phyloP scores from a whole-genome alignment of 768 basidiomycete genomes.

The Mycena latifolia region DNA sequence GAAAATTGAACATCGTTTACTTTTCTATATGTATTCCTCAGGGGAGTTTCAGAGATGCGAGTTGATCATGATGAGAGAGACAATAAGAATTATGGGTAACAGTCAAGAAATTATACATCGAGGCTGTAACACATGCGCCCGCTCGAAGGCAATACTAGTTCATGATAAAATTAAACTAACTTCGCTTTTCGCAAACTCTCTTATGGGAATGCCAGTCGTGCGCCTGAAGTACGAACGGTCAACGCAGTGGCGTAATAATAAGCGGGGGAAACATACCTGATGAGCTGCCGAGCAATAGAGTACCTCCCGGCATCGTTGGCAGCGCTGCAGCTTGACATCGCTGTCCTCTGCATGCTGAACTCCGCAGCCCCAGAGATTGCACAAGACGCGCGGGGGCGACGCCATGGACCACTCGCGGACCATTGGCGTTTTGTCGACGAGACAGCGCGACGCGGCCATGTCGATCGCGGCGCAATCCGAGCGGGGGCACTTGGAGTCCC shows the following conservation, averaged over 20 bases:
- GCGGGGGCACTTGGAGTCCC: background rate
- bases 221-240: background rate
- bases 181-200: slow-evolving; percentile 14
- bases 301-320: slow-evolving; percentile 35
- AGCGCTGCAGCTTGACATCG: slow-evolving; percentile 22
- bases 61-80: too few relatives aligned
- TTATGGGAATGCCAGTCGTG: slow-evolving; percentile 11
- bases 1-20: background rate
- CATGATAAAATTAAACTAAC: too few relatives aligned
- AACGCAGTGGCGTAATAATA: background rate
- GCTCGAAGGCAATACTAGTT: too few relatives aligned
- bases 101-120: too few relatives aligned
- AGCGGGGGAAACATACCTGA: slow-evolving; percentile 9
- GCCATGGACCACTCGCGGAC: slow-evolving; percentile 10
- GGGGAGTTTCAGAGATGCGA: too few relatives aligned
- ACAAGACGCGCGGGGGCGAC: slow-evolving; percentile 12
- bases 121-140: too few relatives aligned
- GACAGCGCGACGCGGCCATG: slow-evolving; percentile 5
- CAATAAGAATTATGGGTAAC: too few relatives aligned
- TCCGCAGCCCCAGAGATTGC: slow-evolving; percentile 35
- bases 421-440: slow-evolving; percentile 18
- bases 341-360: slow-evolving; percentile 13
- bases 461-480: slow-evolving; percentile 30
- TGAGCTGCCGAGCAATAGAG: slow-evolving; percentile 29
- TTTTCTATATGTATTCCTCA: too few relatives aligned